phyloP scores from a whole-genome alignment of 176 grass and related monocot genomes.

The Juncus effusus region DNA sequence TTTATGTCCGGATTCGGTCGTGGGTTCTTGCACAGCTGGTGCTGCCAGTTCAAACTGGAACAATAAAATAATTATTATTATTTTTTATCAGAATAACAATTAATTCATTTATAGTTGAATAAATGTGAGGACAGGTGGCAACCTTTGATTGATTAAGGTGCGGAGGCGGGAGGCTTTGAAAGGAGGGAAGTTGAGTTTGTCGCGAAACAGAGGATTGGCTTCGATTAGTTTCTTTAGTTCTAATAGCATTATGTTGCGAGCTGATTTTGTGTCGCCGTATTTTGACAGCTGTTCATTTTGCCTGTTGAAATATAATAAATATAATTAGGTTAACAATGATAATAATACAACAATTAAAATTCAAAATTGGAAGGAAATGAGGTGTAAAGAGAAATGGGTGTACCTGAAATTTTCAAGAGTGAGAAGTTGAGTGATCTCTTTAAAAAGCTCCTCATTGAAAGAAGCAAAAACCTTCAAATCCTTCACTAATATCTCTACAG shows the following conservation, averaged over 20 bases:
- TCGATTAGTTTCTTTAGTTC: slow-evolving; percentile 98
- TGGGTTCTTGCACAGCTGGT: slow-evolving; percentile 99
- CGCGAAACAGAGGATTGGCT: slow-evolving; percentile 89
- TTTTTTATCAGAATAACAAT: not conserved
- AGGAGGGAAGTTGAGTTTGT: slow-evolving; percentile 91
- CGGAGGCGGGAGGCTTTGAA: slow-evolving; percentile 94
- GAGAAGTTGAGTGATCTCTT: slow-evolving; percentile 97
- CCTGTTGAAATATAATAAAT: slow-evolving; percentile 43
- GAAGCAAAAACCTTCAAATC: slow-evolving; percentile 99
- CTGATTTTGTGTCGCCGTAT: slow-evolving; percentile 99
- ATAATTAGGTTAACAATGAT: slow-evolving; percentile 2
- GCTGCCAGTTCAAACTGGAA: slow-evolving; percentile 94
- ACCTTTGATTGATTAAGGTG: slow-evolving; percentile 99
- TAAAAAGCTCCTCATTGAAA: slow-evolving; percentile 98
- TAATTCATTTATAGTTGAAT: not conserved
- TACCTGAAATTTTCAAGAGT: slow-evolving; percentile 99
- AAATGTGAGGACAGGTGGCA: not conserved
- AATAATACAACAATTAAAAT: slow-evolving; percentile 1
- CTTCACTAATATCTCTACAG: slow-evolving; percentile 97
- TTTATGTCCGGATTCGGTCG: slow-evolving; percentile 98
- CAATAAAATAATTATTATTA: slow-evolving; percentile 25
- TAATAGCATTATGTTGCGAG: slow-evolving; percentile 96
- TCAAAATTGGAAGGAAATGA: slow-evolving; percentile 4
- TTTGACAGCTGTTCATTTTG: slow-evolving; percentile 99
- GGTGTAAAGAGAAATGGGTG: slow-evolving; percentile 17